Percentiles rank a stretch among this genome's conserved stretches.
Conservation (phyloP, 208 protist species). For the Strigomonas culicis region DNA sequence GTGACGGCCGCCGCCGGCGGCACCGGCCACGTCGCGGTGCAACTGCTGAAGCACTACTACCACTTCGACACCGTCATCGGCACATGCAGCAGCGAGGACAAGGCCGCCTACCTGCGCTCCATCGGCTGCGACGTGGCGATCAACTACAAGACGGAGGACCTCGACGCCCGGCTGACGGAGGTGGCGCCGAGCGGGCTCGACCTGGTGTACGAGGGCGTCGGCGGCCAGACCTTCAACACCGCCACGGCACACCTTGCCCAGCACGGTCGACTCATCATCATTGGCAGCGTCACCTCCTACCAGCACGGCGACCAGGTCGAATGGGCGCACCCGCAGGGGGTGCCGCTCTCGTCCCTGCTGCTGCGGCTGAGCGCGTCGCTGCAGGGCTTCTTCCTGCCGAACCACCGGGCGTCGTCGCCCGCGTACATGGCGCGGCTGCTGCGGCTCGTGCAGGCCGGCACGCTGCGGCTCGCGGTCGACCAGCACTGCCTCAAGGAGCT, state of each 20-base stretch:
- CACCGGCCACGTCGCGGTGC: constrained; percentile 84
- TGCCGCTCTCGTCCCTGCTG: constrained; percentile 12
- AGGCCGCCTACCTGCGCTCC: constrained; percentile 59
- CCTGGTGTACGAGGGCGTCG: constrained; percentile 84
- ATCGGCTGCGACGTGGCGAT: constrained; percentile 83
- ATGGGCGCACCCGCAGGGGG: background rate
- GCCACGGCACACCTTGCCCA: constrained; percentile 60
- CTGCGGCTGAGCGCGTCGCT: constrained; percentile 20
- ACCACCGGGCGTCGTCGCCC: constrained; percentile 16
- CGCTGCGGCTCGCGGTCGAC: constrained; percentile 31
- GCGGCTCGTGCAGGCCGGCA: constrained; percentile 13
- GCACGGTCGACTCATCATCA: constrained; percentile 61
- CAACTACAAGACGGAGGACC: constrained; percentile 73
- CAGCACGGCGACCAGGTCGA: constrained; percentile 16
- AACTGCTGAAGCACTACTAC: constrained; percentile 84
- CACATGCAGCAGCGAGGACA: constrained; percentile 68
- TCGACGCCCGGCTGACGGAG: constrained; percentile 36
- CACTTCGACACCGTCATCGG: constrained; percentile 84
- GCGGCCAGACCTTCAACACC: constrained; percentile 73
- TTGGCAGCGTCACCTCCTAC: constrained; percentile 79
- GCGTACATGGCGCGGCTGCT: constrained; percentile 32
- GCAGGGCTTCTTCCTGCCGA: constrained; percentile 48
- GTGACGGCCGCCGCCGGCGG: constrained; percentile 86
- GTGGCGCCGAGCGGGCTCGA: constrained; percentile 74
- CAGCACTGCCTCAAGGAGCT: constrained; percentile 32